Evolutionary conservation across 163 green algal species (phyloP).

Genomic region (Coccomyxa subellipsoidea): DNA sequence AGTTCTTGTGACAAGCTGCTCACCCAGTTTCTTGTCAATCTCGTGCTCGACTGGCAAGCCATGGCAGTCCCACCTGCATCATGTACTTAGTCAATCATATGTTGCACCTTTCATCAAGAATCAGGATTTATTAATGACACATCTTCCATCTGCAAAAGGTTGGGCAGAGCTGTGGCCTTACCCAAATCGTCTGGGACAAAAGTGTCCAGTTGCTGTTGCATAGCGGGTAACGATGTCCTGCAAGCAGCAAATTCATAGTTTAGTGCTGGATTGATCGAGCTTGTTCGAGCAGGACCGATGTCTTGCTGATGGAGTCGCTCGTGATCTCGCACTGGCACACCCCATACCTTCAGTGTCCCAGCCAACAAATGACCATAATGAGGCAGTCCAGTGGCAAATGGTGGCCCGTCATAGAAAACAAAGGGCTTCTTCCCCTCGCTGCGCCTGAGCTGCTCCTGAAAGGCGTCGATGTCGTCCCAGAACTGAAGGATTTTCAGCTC

Average conservation of each 20-base stretch:
- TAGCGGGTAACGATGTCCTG: constrained; percentile 98
- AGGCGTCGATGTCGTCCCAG: constrained; percentile 86
- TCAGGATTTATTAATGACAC: not conserved
- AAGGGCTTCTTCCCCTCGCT: constrained; percentile 90
- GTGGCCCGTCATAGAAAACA: constrained; percentile 87
- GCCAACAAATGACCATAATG: constrained; percentile 99
- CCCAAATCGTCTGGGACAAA: constrained; percentile 91
- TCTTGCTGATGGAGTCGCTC: not conserved
- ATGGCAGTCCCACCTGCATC: constrained; percentile 92
- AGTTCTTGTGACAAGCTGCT: constrained; percentile 17
- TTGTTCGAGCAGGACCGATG: too few species aligned
- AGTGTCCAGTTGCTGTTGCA: constrained; percentile 78
- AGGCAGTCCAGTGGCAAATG: constrained; percentile 96
- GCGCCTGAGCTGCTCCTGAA: constrained; percentile 82
- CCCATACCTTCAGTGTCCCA: constrained; percentile 91
- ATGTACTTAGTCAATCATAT: not conserved
- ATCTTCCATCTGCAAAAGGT: not conserved
- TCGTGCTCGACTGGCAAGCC: constrained; percentile 98
- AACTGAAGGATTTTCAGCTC: constrained; percentile 74
- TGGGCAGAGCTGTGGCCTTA: not conserved
- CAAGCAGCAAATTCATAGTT: too few species aligned
- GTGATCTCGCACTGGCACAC: not conserved
- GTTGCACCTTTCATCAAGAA: not conserved
- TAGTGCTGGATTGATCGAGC: too few species aligned
- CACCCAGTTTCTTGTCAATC: constrained; percentile 98